Evolutionary conservation across 192 early-diverging fungal species (phyloP), one percentile per base, ranked within the genome.

Genomic region (Chytriomyces confervae): DNA sequence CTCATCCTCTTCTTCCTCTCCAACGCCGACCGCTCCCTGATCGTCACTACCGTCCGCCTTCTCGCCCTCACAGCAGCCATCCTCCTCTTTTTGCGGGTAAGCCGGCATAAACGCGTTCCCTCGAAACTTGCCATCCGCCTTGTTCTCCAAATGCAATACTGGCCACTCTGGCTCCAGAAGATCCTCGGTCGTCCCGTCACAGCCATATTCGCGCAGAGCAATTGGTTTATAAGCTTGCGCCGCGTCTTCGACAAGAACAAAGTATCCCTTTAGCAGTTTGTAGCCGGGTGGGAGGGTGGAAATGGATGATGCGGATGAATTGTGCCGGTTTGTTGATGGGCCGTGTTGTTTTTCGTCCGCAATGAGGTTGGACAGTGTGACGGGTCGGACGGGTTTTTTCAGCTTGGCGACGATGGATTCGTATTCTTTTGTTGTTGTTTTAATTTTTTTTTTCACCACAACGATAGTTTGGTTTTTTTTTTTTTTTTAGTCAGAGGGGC

Each of bases 91-190:
- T 20, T 47, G 43, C 18, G 43, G 29, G 3, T 57, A 57, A n/a
- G 53, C 53, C 11, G 69, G 51, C 5, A 72, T 16, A 57, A 72
- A 72, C 50, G 69, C 69, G 27, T 72, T 51, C 27, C 69, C 69
- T 18, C 18, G 57, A 72, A 72, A 72, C 36, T 13, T 9, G 23
- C 51, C 57, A 60, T 61, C 48, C 51, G 23, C 50, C 57, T 72
- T 72, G 18, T 27, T 27, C 18, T 72, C 69, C 69, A 72, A 72
- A 20, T 72, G 20, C 69, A 72, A 49, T 1, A 23, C 7, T 11
- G 69, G 69, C 51, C 57, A 72, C 5, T 9, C 45, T 10, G 43
- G 10, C n/a, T 29, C 20, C 11, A 4, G 3, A 68, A 4, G n/a
- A 68, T 43, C 20, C 20, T 68, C 45, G 0, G 43, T 13, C n/a